phyloP scores from a whole-genome alignment of 1,284 basidiomycete genomes.

The Cutaneotrichosporon curvatum region DNA sequence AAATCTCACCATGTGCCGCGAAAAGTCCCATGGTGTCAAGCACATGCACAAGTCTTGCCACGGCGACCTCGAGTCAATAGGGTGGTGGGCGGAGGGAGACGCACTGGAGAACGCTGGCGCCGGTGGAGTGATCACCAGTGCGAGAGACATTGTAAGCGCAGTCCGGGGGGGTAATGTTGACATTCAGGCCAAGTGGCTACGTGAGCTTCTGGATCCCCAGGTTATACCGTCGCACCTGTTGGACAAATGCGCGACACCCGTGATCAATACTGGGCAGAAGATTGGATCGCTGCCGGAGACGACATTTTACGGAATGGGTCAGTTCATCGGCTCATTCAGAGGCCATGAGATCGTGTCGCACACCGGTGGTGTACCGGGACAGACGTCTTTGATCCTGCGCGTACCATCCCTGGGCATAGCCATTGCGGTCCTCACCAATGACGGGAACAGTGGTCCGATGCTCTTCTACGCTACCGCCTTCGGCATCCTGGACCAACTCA shows the following conservation, averaged over 20 bases:
- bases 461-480: constrained; percentile 8
- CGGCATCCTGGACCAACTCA: constrained; percentile 20
- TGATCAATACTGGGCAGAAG: not conserved
- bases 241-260: not conserved
- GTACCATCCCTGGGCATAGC: constrained; percentile 13
- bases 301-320: constrained; percentile 17
- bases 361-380: constrained; percentile 18
- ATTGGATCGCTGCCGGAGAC: not conserved
- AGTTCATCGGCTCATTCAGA: constrained; percentile 9
- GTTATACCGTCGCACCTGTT: constrained; percentile 22
- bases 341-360: constrained; percentile 17
- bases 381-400: constrained; percentile 12
- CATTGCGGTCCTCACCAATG: constrained; percentile 19
- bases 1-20: constrained; percentile 12
- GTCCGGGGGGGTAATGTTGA: not conserved
- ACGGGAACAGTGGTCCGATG: constrained; percentile 1
- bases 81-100: constrained; percentile 21
- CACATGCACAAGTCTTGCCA: constrained; percentile 11
- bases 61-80: constrained; percentile 14
- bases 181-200: constrained; percentile 20
- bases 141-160: constrained; percentile 21
- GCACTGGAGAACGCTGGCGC: constrained; percentile 19
- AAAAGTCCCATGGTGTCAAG: not conserved
- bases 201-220: constrained; percentile 25
- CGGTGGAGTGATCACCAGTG: constrained; percentile 26